Evolutionary conservation across 2,329 filamentous ascomycete species (phyloP), one percentile per base, ranked within the genome.

Genomic region (Claviceps paspali): DNA sequence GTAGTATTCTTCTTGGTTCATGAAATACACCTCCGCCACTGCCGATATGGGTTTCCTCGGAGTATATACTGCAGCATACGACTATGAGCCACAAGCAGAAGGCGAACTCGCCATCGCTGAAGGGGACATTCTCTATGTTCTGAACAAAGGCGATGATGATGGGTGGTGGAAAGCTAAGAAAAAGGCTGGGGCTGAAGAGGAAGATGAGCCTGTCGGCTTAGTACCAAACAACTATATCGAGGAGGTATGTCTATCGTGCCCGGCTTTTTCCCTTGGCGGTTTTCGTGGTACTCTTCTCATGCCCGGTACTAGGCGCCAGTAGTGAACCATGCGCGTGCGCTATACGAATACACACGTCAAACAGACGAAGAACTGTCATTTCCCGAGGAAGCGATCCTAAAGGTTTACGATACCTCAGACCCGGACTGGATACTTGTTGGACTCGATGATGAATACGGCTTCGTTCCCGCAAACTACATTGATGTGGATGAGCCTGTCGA

Each of bases 341-440:
- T 96, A n/a, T 98, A 88, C 65, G 91, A 98, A 58, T 98, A 98
- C 58, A 83, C 83, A 35, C 76, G 88, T 49, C 91, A 98, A 63
- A 98, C 91, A 18, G 91, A 98, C 53, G 91, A 98, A 60, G 91
- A 98, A 61, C 68, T 98, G 8, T 96, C 88, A 18, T 96, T 98
- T 55, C 73, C 83, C 34, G 91, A 98, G 63, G 87, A 94, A 54
- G 78, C 81, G 29, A 62, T 75, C 31, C 70, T 98, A 34, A 67
- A 82, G 42, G 82, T 98, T 33, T 96, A 83, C 61, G 91, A 98
- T 58, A 79, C 71, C 8, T 81, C 85, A 5, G 91, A 98, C 57
- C 84, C 85, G 11, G 91, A 98, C 60, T 98, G 91, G 91, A 94
- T 91, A 44, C 65, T 98, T 35, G 88, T 93, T 22, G 87, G 88